A percentile compares a stretch with the other conserved stretches of the same genome.
These are phyloP conservation scores for Sophora flavescens DNA, from an alignment of 306 rosid genomes.

Conservation along the genomic window DNA sequence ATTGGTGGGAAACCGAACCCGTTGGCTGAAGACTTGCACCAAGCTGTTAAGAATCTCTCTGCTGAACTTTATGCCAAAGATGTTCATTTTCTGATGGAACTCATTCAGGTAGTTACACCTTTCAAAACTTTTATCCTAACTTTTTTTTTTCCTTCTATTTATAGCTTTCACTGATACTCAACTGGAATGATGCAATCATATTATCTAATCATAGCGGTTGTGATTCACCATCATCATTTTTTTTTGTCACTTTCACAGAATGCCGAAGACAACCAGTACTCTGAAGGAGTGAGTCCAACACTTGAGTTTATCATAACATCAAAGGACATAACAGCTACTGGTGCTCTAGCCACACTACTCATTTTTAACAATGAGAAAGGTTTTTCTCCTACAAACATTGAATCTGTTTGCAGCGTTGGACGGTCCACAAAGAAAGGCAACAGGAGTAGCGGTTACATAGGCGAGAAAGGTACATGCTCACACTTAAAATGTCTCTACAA, in stretches of 20 bases:
- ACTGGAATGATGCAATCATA: too few species aligned
- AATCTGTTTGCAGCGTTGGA: slow-evolving; percentile 84
- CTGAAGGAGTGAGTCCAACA: slow-evolving; percentile 55
- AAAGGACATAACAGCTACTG: slow-evolving; percentile 69
- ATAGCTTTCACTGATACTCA: not conserved
- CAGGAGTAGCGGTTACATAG: slow-evolving; percentile 76
- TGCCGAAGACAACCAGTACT: slow-evolving; percentile 81
- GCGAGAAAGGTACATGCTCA: slow-evolving; percentile 72
- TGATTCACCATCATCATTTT: not conserved
- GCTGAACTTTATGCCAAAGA: slow-evolving; percentile 76
- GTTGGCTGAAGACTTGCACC: slow-evolving; percentile 61
- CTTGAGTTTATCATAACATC: slow-evolving; percentile 73
- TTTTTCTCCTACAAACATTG: slow-evolving; percentile 64
- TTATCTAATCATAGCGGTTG: not conserved
- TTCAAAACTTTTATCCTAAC: not conserved
- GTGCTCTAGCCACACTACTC: slow-evolving; percentile 70
- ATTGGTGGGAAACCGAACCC: slow-evolving; percentile 62
- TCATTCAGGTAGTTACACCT: slow-evolving; percentile 61
- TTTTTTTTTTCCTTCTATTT: not conserved
- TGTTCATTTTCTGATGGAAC: slow-evolving; percentile 85
- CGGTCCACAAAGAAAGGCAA: slow-evolving; percentile 78
- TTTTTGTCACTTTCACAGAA: too few species aligned
- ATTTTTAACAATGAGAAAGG: slow-evolving; percentile 83
- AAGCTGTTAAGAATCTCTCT: slow-evolving; percentile 64
- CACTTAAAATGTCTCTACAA: not conserved